Evolutionary conservation across 805 yeast species (phyloP).

Genomic region (Yamadazyma sp.): DNA sequence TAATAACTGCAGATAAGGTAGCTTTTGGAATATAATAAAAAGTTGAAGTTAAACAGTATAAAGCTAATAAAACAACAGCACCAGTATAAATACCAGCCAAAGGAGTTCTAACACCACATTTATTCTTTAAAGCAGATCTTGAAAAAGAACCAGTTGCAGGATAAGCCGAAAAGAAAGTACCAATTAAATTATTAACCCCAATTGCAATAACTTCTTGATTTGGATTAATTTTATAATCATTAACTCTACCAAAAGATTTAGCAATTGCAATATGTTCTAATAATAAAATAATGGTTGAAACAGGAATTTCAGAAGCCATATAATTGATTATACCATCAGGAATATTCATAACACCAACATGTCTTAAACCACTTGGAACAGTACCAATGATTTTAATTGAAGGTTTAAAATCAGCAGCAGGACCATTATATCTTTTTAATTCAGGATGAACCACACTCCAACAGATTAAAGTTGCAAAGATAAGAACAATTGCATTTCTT

Average conservation of each 20-base stretch:
- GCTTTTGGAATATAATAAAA: constrained; percentile 92
- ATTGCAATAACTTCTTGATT: constrained; percentile 94
- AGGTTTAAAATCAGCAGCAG: constrained; percentile 30
- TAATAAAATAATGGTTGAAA: constrained; percentile 75
- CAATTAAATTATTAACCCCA: constrained; percentile 86
- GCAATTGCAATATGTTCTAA: constrained; percentile 92
- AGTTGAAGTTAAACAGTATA: constrained; percentile 78
- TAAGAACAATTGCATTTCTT: constrained; percentile 78
- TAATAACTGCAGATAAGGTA: constrained; percentile 79
- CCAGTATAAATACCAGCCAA: constrained; percentile 91
- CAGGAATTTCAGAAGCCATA: constrained; percentile 79
- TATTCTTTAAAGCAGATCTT: constrained; percentile 89
- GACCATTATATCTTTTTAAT: constrained; percentile 26
- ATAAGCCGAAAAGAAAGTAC: constrained; percentile 89
- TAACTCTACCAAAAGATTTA: constrained; percentile 88
- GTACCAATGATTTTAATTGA: constrained; percentile 64
- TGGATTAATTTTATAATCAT: constrained; percentile 86
- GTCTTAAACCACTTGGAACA: constrained; percentile 78
- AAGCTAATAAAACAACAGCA: constrained; percentile 79
- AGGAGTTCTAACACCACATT: constrained; percentile 94
- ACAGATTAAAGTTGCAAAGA: constrained; percentile 78
- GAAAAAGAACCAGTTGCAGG: constrained; percentile 97
- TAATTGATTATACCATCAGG: constrained; percentile 57
- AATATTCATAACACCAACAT: constrained; percentile 69
- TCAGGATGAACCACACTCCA: constrained; percentile 67